A percentile compares a stretch with the other conserved stretches of the same genome.
Conservation (phyloP, 2,329 filamentous ascomycete species). For the Penicillium sp. region DNA sequence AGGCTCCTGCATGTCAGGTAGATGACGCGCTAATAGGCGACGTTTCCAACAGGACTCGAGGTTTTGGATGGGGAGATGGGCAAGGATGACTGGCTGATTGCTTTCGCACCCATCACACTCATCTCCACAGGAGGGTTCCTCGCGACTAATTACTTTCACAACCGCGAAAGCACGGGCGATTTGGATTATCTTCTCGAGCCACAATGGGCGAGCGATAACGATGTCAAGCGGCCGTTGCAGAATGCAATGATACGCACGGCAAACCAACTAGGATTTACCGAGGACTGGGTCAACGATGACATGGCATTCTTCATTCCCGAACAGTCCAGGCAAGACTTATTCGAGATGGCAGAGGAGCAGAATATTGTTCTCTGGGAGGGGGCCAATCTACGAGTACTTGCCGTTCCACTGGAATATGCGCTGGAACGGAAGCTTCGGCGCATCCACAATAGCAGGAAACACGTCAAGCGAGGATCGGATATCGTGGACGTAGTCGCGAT, state of each 20-base stretch:
- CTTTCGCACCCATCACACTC: slow-evolving; percentile 34
- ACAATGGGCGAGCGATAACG: slow-evolving; percentile 31
- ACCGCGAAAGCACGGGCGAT: slow-evolving; percentile 32
- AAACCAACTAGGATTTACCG: slow-evolving; percentile 19
- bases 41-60: slow-evolving; percentile 22
- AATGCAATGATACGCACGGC: slow-evolving; percentile 25
- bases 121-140: slow-evolving; percentile 33
- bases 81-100: slow-evolving; percentile 28
- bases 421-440: slow-evolving; percentile 36
- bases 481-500: slow-evolving; percentile 31
- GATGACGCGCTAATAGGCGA: background rate
- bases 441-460: slow-evolving; percentile 24
- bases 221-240: slow-evolving; percentile 29
- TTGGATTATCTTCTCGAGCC: slow-evolving; percentile 35
- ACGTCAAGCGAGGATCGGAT: slow-evolving; percentile 27
- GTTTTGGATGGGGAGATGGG: slow-evolving; percentile 32
- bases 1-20: background rate
- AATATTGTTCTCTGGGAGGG: slow-evolving; percentile 32
- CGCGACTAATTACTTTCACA: slow-evolving; percentile 29
- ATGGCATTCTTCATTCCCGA: slow-evolving; percentile 31
- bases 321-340: slow-evolving; percentile 23
- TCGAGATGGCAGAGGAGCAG: slow-evolving; percentile 30
- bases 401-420: slow-evolving; percentile 36
- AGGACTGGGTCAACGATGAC: slow-evolving; percentile 34
- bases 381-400: slow-evolving; percentile 27